Conservation (phyloP, 495 filamentous ascomycete species). For the Bacidia rubella region DNA sequence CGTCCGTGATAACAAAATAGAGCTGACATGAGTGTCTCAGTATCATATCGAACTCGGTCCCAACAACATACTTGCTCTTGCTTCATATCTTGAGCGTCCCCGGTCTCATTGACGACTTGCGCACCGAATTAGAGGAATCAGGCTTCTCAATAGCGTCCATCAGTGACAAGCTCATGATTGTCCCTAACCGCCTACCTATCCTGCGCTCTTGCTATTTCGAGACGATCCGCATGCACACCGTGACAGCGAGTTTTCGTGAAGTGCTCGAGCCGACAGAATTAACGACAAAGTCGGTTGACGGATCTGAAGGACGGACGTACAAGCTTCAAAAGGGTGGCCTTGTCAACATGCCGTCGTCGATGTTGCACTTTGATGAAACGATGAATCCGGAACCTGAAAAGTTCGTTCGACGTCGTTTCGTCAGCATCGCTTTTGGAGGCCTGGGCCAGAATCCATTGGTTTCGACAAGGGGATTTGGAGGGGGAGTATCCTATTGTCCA, state of each 20-base stretch:
- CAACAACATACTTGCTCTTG: slow-evolving; percentile 1
- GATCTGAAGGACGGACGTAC: neutral
- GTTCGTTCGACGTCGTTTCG: neutral
- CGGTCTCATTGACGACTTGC: slow-evolving; percentile 1
- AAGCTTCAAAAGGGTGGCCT: slow-evolving; percentile 1
- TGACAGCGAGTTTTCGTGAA: neutral
- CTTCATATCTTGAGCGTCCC: slow-evolving; percentile 1
- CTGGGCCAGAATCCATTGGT: slow-evolving; percentile 1
- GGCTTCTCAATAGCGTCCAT: neutral
- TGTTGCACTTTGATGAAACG: neutral
- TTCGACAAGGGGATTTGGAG: slow-evolving; percentile 3
- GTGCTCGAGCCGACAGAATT: slow-evolving; percentile 1
- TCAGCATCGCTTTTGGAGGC: neutral
- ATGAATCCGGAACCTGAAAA: neutral
- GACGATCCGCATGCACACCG: slow-evolving; percentile 7
- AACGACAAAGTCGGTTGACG: neutral
- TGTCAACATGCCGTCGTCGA: slow-evolving; percentile 3
- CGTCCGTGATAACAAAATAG: neutral
- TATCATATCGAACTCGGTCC: neutral
- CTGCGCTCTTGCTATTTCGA: slow-evolving; percentile 8
- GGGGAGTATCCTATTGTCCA: neutral
- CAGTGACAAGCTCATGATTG: neutral
- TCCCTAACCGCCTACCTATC: neutral
- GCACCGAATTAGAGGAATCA: neutral
- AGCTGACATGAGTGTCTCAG: neutral